A percentile compares a stretch with the other conserved stretches of the same genome.
Evolutionary conservation across 768 basidiomycete species (phyloP).

Genomic region (Tylopilus felleus): DNA sequence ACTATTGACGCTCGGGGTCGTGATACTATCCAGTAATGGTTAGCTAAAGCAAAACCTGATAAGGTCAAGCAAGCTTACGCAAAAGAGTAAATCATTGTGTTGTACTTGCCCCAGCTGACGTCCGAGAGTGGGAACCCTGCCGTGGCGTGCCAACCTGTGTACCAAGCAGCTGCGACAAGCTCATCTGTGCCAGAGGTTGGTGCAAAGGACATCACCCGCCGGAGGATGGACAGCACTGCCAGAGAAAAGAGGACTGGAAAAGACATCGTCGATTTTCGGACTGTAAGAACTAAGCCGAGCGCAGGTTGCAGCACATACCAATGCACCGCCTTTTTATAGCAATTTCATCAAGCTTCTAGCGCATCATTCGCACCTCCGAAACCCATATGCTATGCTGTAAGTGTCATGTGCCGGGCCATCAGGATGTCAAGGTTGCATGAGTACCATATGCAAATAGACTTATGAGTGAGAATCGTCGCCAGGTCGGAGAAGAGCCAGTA

Average conservation of each 20-base stretch:
- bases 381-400: no score
- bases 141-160: constrained; percentile 33
- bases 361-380: no score
- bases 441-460: no score
- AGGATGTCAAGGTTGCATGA: no score
- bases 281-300: background rate
- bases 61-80: constrained; percentile 38
- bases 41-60: background rate
- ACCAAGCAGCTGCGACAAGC: background rate
- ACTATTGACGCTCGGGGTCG: constrained; percentile 31
- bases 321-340: no score
- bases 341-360: no score
- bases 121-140: constrained; percentile 48
- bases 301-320: background rate
- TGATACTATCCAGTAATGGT: constrained; percentile 22
- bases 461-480: no score
- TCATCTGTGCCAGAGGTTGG: background rate
- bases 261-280: background rate
- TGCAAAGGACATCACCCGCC: background rate
- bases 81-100: constrained; percentile 65
- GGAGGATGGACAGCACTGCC: background rate
- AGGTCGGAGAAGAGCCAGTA: no score
- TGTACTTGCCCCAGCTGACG: constrained; percentile 72
- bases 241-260: background rate
- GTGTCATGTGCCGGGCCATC: no score